Conservation (phyloP, 2,329 filamentous ascomycete genomes). For the Karstenula rhodostoma region DNA sequence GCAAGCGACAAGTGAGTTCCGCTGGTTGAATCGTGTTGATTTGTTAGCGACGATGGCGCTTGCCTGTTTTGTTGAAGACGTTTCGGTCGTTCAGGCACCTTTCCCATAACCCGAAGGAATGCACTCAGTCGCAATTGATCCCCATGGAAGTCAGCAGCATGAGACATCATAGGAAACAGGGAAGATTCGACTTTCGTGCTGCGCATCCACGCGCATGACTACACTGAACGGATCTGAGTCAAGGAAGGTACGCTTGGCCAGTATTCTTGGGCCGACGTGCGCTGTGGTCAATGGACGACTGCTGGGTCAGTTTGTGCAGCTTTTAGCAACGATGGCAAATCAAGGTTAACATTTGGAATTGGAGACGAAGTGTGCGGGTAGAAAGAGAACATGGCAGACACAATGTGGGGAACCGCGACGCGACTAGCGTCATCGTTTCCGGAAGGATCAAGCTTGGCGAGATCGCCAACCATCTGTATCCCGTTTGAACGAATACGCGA, state of each 20-base stretch:
- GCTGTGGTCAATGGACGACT: not conserved
- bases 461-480: not conserved
- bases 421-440: conserved; percentile 7
- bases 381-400: not conserved
- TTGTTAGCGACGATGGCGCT: not conserved
- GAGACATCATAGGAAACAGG: conserved; percentile 25
- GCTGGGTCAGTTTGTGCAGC: not conserved
- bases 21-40: not conserved
- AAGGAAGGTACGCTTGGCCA: not conserved
- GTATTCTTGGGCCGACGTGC: not conserved
- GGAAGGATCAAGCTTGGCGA: not conserved
- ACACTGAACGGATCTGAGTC: not conserved
- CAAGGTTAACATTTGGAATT: not conserved
- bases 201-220: not conserved
- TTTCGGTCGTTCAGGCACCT: conserved; percentile 34
- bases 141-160: conserved; percentile 34
- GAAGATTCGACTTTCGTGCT: not conserved
- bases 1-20: not conserved
- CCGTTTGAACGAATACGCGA: conserved; percentile 11
- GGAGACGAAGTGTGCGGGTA: not conserved
- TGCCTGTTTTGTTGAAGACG: conserved; percentile 25
- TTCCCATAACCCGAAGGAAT: conserved; percentile 35
- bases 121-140: conserved; percentile 33
- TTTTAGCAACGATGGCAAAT: not conserved
- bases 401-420: conserved; percentile 1